Base-by-base conservation (phyloP, 2,329 filamentous ascomycete genomes). In the Claviceps sp. region DNA sequence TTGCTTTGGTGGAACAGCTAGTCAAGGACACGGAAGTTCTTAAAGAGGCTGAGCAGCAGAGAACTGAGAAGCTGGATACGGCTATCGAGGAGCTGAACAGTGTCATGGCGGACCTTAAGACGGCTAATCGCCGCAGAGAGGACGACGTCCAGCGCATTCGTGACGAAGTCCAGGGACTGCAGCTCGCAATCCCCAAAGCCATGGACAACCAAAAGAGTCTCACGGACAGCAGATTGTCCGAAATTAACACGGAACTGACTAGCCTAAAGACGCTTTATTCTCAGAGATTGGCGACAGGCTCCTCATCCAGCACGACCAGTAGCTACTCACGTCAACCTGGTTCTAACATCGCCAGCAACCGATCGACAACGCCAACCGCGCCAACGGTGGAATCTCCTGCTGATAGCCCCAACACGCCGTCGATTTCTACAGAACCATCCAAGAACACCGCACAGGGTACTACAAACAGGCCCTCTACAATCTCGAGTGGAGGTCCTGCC, bases 1-100 rank as follows among this genome's bases (percentile, higher is more conserved):
- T 98, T 65, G 76, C 84, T 17, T 78, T 97, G 14, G 83, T 98
- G 11, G 93, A 98, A 54, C 93, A 97, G 64, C 78, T 98, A 1
- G 81, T 87, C 39, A 86, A 88, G 60, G 94, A 98, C 66, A 98
- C 93, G 0, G 82, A 89, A 50, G 79, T 82, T 8, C 78, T 98
- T 54, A 98, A 98, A 70, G 77, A 80, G 4, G 85, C 90, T 0
- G 93, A 98, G 72, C 78, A 89, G 64, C 78, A 86, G 53, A 80
- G 93, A 54, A 95, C 88, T 9, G 83, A 89, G 61, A 82, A 85
- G 55, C 72, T 98, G 5, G 93, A 98, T 64, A 75, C 75, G 47
- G 85, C 91, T 2, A 76, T 98, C 13, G 74, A 78, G 4, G 90
- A 96, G 49, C 82, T 98, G 6, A 91, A 98, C 65, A 79, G 75